Base-by-base conservation (phyloP, 1,284 basidiomycete species). In the Xerocomus cyaneibrunnescens region DNA sequence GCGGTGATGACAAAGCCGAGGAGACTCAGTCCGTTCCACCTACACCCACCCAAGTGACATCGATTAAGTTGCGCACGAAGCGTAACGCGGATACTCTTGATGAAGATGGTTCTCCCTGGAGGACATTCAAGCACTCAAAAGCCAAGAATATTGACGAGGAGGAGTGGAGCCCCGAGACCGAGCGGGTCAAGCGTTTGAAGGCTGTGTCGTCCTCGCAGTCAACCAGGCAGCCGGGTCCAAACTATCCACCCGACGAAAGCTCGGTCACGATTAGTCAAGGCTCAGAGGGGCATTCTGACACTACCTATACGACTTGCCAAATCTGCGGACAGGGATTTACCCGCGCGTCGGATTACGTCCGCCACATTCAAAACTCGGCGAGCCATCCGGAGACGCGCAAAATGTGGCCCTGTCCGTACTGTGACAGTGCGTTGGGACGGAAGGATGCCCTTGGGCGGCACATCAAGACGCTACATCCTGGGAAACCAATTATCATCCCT, bases 341-440 rank as follows among this genome's bases (percentile, higher is more conserved):
- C 2, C 62, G 62, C 2, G 17, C 28, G 7, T 64, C 62, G 1
- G 62, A 64, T 21, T 57, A 56, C 14, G 3, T 51, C 4, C 66
- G 62, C 0, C 62, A 64, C 27, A 22, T 63, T 0, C 48, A 65
- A 38, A 68, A 68, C 10, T 67, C 62, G 1, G 27, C 57, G 0
- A 59, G 12, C 9, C 62, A 64, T 39, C 66, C 62, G 0, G 64
- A 67, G 17, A 64, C 65, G 1, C 61, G 62, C 4, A 67, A 54
- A 40, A 16, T 65, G 27, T 64, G 66, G 66, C 64, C 60, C 1
- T 64, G 62, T 13, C 47, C 50, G 3, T 39, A 54, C 22, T 64
- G 62, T 13, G 37, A 63, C 1, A 52, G 49, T 5, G 12, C 32
- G 0, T 32, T 64, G 14, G 64, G 62, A 21, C 62, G 62, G 4